Evolutionary conservation across 2,329 filamentous ascomycete species (phyloP).

Genomic region (Camptophora hylomeconis): DNA sequence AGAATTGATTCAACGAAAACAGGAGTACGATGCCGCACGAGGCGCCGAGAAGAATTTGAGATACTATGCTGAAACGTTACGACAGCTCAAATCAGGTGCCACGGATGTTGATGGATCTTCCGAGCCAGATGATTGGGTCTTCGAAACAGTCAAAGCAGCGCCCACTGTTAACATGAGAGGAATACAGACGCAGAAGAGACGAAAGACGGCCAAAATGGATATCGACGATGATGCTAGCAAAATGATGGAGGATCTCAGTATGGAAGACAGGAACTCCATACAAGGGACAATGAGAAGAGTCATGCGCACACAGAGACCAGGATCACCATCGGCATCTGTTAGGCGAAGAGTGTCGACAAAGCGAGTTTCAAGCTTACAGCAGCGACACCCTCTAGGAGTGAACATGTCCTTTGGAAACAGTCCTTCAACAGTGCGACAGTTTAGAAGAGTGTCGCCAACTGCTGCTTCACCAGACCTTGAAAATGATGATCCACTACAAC

Average conservation of each 20-base stretch:
- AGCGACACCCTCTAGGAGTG: constrained; percentile 69
- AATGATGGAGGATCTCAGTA: constrained; percentile 26
- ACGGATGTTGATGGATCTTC: constrained; percentile 54
- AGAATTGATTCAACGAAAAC: constrained; percentile 68
- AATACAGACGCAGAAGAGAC: constrained; percentile 32
- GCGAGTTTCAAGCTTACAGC: constrained; percentile 31
- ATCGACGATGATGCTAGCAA: constrained; percentile 23
- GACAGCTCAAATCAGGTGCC: constrained; percentile 46
- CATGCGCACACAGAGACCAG: too few relatives aligned
- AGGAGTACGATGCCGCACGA: constrained; percentile 66
- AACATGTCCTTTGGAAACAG: constrained; percentile 91
- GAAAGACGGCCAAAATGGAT: constrained; percentile 31
- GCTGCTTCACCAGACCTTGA: constrained; percentile 19
- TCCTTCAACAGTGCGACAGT: constrained; percentile 81
- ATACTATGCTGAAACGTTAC: constrained; percentile 88
- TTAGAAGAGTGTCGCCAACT: constrained; percentile 71
- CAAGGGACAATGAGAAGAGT: too few relatives aligned
- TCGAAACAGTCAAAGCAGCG: constrained; percentile 72
- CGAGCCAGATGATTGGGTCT: constrained; percentile 96
- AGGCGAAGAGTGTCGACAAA: constrained; percentile 25
- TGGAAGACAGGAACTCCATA: too few relatives aligned
- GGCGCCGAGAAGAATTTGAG: constrained; percentile 57
- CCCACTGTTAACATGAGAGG: constrained; percentile 47
- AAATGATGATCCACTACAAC: constrained; percentile 6
- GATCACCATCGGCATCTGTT: constrained; percentile 28